phyloP scores from a whole-genome alignment of 495 filamentous ascomycete genomes.

The Evernia prunastri region DNA sequence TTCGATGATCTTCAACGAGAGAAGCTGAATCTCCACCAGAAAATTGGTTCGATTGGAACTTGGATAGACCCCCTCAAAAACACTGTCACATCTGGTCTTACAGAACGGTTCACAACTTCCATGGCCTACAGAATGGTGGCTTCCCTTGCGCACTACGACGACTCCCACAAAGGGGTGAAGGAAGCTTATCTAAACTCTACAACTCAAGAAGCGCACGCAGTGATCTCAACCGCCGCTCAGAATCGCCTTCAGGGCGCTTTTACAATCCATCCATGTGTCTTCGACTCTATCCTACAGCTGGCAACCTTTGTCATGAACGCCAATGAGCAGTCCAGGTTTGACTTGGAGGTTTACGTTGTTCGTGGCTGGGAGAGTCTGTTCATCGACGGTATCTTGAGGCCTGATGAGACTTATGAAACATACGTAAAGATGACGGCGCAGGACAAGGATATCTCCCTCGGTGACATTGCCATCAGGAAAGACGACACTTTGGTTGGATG shows the following conservation, averaged over 20 bases:
- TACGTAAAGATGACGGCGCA: slow-evolving; percentile 19
- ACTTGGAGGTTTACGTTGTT: slow-evolving; percentile 17
- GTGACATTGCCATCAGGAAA: slow-evolving; percentile 18
- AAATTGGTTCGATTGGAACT: slow-evolving; percentile 3
- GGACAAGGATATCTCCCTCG: slow-evolving; percentile 12
- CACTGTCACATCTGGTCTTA: slow-evolving; percentile 6
- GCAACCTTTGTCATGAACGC: slow-evolving; percentile 16
- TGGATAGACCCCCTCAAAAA: slow-evolving; percentile 10
- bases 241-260: slow-evolving; percentile 14
- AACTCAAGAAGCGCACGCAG: slow-evolving; percentile 11
- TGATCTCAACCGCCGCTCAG: not conserved
- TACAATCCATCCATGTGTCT: slow-evolving; percentile 12
- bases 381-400: slow-evolving; percentile 4
- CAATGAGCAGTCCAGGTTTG: slow-evolving; percentile 15
- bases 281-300: slow-evolving; percentile 13
- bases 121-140: slow-evolving; percentile 21
- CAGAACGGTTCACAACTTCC: slow-evolving; percentile 17
- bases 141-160: slow-evolving; percentile 18
- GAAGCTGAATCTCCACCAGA: slow-evolving; percentile 12
- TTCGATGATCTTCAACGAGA: slow-evolving; percentile 14
- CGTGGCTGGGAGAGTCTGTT: slow-evolving; percentile 15
- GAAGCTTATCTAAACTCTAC: slow-evolving; percentile 9
- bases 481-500: slow-evolving; percentile 11
- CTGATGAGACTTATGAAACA: slow-evolving; percentile 12
- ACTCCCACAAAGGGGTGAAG: slow-evolving; percentile 17